A percentile compares a stretch with the other conserved stretches of the same genome.
Evolutionary conservation across 1,284 basidiomycete genomes (phyloP).

Genomic region (Pterulicium gracile): DNA sequence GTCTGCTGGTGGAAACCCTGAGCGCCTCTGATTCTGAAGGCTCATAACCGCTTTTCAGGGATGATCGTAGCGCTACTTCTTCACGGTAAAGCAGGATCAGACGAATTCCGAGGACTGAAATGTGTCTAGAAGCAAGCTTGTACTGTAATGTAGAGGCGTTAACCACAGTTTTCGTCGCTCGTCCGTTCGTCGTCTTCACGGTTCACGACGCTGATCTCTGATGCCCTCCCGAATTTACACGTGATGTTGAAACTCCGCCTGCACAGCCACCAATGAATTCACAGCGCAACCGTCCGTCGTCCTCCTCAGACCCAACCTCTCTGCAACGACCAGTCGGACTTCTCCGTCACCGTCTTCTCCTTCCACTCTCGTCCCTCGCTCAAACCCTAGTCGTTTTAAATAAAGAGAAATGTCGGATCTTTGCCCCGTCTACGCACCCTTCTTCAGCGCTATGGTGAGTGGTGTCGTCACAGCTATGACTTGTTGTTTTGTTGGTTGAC

Average conservation of each 20-base stretch:
- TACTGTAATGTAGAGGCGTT: too few species aligned
- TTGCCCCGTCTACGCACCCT: constrained; percentile 92
- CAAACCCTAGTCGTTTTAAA: background rate
- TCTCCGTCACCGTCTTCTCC: background rate
- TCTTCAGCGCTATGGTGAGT: constrained; percentile 93
- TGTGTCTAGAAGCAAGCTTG: constrained; percentile 1
- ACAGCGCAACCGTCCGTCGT: background rate
- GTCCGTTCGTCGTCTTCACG: too few species aligned
- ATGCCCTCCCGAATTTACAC: too few species aligned
- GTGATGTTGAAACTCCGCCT: background rate
- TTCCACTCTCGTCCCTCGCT: background rate
- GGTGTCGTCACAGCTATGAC: background rate
- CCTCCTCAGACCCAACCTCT: background rate
- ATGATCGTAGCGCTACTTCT: constrained; percentile 88
- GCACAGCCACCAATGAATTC: background rate
- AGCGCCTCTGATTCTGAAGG: background rate
- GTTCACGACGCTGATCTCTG: too few species aligned
- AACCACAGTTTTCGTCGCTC: too few species aligned
- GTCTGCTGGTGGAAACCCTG: background rate
- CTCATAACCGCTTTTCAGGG: constrained; percentile 22
- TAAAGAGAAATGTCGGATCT: constrained; percentile 62
- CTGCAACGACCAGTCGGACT: too few species aligned
- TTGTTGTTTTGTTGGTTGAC: background rate
- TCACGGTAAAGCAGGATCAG: background rate
- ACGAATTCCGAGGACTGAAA: background rate